These are phyloP conservation scores for Ceratocystiopsis sp. DNA, from an alignment of 2,329 filamentous ascomycete genomes.

Conservation along the genomic window DNA sequence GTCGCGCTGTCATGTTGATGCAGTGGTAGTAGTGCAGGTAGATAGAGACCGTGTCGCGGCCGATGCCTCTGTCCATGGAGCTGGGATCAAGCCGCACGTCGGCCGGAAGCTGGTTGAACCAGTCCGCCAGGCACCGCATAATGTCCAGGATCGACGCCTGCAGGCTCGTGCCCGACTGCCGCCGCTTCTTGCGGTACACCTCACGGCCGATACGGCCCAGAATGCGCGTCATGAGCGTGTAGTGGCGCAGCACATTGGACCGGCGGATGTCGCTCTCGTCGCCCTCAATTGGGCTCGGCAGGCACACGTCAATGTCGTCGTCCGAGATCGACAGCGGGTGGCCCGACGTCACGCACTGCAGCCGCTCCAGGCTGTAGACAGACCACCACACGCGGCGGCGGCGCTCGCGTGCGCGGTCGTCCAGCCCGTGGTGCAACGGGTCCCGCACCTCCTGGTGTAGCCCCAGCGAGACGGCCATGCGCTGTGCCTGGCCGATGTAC, in stretches of 20 bases:
- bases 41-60: not conserved
- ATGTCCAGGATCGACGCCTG: not conserved
- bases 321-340: conserved; percentile 1
- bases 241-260: not conserved
- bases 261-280: not conserved
- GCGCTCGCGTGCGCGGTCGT: not conserved
- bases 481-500: conserved; percentile 1
- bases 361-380: not conserved
- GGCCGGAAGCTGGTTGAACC: not conserved
- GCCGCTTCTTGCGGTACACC: conserved; percentile 1
- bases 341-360: conserved; percentile 1
- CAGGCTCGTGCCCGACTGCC: not conserved
- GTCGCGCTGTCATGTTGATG: conserved; percentile 2
- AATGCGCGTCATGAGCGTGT: conserved; percentile 1
- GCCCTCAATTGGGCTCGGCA: not conserved
- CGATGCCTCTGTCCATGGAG: not conserved
- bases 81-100: not conserved
- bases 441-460: conserved; percentile 2
- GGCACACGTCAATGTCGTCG: conserved; percentile 1
- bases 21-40: conserved; percentile 5
- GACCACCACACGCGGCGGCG: conserved; percentile 1
- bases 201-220: conserved; percentile 1
- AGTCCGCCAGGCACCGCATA: not conserved
- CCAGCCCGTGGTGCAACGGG: not conserved
- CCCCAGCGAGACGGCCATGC: conserved; percentile 2